Conservation (phyloP, 768 basidiomycete species). For the Amanita brunnescens region DNA sequence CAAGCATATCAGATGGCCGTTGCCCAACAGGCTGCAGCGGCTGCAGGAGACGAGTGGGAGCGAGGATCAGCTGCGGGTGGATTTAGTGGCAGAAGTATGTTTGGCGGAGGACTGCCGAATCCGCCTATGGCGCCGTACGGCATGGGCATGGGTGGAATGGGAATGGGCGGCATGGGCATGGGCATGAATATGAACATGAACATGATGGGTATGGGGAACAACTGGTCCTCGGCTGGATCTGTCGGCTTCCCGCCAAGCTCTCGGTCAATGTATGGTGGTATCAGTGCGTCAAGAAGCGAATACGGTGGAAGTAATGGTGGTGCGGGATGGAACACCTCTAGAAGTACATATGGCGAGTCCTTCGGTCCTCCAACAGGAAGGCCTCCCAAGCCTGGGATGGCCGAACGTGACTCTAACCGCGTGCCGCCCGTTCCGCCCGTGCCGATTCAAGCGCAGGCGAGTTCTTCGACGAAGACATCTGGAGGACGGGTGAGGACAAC, state of each 20-base stretch:
- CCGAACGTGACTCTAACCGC: constrained; percentile 22
- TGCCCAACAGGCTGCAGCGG: constrained; percentile 83
- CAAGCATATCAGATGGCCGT: constrained; percentile 88
- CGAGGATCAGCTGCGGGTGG: constrained; percentile 54
- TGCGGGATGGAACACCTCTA: constrained; percentile 44
- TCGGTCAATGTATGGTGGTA: constrained; percentile 51
- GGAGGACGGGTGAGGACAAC: constrained; percentile 29
- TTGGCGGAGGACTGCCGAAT: constrained; percentile 27
- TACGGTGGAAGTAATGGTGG: constrained; percentile 44
- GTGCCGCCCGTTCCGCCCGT: constrained; percentile 34
- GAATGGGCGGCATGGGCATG: constrained; percentile 16
- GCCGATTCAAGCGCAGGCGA: constrained; percentile 15
- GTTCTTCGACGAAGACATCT: constrained; percentile 9
- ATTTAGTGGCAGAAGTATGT: constrained; percentile 38
- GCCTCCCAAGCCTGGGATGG: background rate
- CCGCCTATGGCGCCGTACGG: constrained; percentile 23
- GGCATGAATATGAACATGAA: constrained; percentile 34
- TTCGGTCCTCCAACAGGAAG: constrained; percentile 31
- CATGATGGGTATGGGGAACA: constrained; percentile 27
- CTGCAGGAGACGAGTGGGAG: constrained; percentile 90
- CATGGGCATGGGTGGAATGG: constrained; percentile 18
- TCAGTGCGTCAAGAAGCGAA: constrained; percentile 45
- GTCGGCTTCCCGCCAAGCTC: constrained; percentile 42
- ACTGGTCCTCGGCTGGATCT: constrained; percentile 37
- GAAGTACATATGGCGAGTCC: constrained; percentile 65